Evolutionary conservation across 768 basidiomycete genomes (phyloP), one percentile per base, ranked within the genome.

Genomic region (Glaciozyma martinii): DNA sequence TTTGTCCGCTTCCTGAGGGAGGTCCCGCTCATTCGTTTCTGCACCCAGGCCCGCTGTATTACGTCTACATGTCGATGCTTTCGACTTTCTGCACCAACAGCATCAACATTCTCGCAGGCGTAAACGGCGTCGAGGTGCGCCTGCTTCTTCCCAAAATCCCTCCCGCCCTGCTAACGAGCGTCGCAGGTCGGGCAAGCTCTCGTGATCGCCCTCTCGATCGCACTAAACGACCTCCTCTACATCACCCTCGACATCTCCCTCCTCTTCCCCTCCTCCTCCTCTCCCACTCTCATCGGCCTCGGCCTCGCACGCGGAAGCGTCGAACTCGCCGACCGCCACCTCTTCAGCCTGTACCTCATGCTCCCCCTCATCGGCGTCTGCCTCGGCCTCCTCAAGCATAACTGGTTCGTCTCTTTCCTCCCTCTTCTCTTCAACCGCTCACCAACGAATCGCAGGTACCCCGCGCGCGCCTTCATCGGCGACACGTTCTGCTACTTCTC

Each of bases 331-430:
- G 88, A 90, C 75, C 80, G 95, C 47, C 95, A 99, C 76, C 77
- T 97, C n/a, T 87, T 97, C 78, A 94, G 91, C 74, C 73, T 94
- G 52, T 99, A 97, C 78, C 95, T 98, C 73, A 97, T 98, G 92
- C 78, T 92, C 40, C 95, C 95, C 7, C 80, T 99, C 30, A 84
- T 94, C 0, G 93, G 89, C 0, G 89, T 95, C 27, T 94, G 91
- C 72, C 74, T 82, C 1, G 95, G 88, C 5, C 89, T 99, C 76
- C 78, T 97, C 73, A 94, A 89, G 77, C 92, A 95, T 76, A 99
- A 99, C 74, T 95, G 94, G 95, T 92, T 44, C 18, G 25, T 16
- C 56, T 44, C 32, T 53, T 42, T n/a, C 25, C 46, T 49, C 23
- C 25, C 32, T 23, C 62, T 18, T 18, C 50, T 33, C 18, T 47